Evolutionary conservation across 441 rosid species (phyloP).

Genomic region (Dalechampia spathulata): DNA sequence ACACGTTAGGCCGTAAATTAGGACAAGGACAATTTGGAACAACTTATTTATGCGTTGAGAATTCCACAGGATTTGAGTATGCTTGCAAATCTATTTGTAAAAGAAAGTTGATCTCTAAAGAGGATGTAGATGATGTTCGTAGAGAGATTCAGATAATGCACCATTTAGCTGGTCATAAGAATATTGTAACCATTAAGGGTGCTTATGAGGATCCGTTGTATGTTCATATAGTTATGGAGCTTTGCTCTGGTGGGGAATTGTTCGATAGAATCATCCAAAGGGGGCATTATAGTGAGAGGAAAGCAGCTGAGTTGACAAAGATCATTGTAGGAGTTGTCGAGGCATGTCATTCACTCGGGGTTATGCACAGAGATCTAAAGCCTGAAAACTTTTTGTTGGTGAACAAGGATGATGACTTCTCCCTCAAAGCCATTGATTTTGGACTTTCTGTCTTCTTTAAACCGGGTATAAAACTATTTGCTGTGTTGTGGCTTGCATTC

Average conservation of each 20-base stretch:
- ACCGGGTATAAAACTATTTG: slow-evolving; percentile 45
- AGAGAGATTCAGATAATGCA: too few species aligned
- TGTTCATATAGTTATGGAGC: slow-evolving; percentile 95
- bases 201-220: slow-evolving; percentile 83
- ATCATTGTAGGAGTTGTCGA: too few species aligned
- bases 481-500: background rate
- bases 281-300: slow-evolving; percentile 23
- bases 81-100: slow-evolving; percentile 95
- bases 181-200: slow-evolving; percentile 88
- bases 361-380: too few species aligned
- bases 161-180: slow-evolving; percentile 42
- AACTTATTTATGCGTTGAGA: slow-evolving; percentile 69
- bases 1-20: slow-evolving; percentile 67
- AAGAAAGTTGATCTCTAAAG: slow-evolving; percentile 81
- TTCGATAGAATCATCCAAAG: slow-evolving; percentile 92
- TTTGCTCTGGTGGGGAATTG: slow-evolving; percentile 89
- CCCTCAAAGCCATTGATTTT: slow-evolving; percentile 97
- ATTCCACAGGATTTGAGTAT: slow-evolving; percentile 54
- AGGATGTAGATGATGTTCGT: slow-evolving; percentile 22
- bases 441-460: slow-evolving; percentile 97
- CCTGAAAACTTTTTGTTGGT: slow-evolving; percentile 31
- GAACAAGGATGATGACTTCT: slow-evolving; percentile 92
- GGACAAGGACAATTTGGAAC: slow-evolving; percentile 97
- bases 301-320: too few species aligned
- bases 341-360: too few species aligned